Evolutionary conservation across 2,329 filamentous ascomycete genomes (phyloP).

Genomic region (Coleophoma cylindrospora): DNA sequence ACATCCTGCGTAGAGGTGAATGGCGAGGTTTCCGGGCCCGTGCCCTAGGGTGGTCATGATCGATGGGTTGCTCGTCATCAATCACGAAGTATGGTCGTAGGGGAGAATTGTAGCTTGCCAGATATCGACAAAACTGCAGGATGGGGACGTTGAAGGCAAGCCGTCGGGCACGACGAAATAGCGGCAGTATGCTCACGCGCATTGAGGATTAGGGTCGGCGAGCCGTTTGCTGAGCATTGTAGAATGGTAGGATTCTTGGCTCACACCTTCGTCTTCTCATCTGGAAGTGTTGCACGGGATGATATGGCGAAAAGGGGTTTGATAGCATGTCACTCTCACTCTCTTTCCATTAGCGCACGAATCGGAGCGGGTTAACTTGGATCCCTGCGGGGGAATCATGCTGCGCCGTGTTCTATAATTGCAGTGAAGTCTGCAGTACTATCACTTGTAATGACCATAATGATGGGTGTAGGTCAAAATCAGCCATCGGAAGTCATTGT

Average conservation of each 20-base stretch:
- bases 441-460: too few relatives aligned
- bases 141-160: constrained; percentile 1
- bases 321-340: too few relatives aligned
- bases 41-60: not conserved
- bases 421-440: too few relatives aligned
- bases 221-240: not conserved
- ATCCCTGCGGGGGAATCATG: too few relatives aligned
- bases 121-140: not conserved
- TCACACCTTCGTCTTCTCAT: not conserved
- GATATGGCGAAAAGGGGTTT: too few relatives aligned
- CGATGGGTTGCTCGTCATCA: not conserved
- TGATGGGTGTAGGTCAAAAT: too few relatives aligned
- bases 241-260: not conserved
- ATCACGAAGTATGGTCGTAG: not conserved
- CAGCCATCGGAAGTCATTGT: too few relatives aligned
- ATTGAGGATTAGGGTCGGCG: not conserved
- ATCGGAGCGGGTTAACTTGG: too few relatives aligned
- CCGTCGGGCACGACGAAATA: not conserved
- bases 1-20: not conserved
- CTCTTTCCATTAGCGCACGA: too few relatives aligned
- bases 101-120: not conserved
- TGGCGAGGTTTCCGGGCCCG: not conserved
- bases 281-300: too few relatives aligned
- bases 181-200: not conserved
- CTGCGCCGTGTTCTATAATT: too few relatives aligned